Evolutionary conservation across 164 flowering plant genomes (phyloP).

Genomic region (Echeveria elegans): DNA sequence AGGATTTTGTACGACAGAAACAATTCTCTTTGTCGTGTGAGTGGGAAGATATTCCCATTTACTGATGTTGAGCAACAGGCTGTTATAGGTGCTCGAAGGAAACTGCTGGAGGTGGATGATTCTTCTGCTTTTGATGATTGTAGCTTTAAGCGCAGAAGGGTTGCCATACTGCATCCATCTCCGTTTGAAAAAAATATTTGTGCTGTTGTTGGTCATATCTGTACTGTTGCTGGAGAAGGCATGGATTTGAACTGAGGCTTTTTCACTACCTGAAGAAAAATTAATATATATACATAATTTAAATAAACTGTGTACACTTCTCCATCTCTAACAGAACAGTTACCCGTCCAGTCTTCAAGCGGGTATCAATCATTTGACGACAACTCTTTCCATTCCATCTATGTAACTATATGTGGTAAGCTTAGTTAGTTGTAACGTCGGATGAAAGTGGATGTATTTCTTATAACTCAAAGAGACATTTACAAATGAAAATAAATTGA

Average conservation of each 20-base stretch:
- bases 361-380: too few species aligned
- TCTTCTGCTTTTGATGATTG: background rate
- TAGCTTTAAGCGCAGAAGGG: background rate
- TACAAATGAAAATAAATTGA: too few species aligned
- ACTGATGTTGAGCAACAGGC: slow-evolving; percentile 1
- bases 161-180: background rate
- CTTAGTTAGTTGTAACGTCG: too few species aligned
- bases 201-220: background rate
- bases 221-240: background rate
- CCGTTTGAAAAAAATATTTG: background rate
- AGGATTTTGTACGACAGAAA: background rate
- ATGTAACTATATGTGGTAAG: too few species aligned
- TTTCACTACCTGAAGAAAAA: too few species aligned
- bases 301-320: too few species aligned
- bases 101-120: slow-evolving; percentile 7
- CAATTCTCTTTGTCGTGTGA: slow-evolving; percentile 1
- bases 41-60: background rate
- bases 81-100: background rate
- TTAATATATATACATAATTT: too few species aligned
- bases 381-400: too few species aligned
- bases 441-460: too few species aligned
- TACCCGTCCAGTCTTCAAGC: too few species aligned
- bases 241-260: background rate
- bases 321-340: too few species aligned
- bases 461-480: too few species aligned